Percentiles rank a stretch among this genome's conserved stretches.
These are phyloP conservation scores for Sordariomycetes sp. DNA, from an alignment of 2,329 filamentous ascomycete genomes.

Conservation along the genomic window DNA sequence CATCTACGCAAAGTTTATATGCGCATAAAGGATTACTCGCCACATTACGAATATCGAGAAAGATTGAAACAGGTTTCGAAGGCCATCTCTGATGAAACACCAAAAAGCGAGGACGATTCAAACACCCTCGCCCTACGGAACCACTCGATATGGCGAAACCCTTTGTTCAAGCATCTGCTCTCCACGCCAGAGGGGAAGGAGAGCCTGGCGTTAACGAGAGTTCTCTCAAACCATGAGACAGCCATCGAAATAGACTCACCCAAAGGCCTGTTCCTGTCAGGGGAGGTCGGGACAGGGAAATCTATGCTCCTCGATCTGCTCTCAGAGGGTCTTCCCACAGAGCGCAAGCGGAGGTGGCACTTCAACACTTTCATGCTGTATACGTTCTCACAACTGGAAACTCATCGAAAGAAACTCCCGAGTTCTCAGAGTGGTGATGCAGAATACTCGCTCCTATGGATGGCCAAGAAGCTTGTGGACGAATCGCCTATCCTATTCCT, in stretches of 20 bases:
- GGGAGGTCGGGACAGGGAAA: constrained; percentile 76
- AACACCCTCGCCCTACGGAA: constrained; percentile 35
- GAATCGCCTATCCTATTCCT: constrained; percentile 70
- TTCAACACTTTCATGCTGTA: constrained; percentile 85
- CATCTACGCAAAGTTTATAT: constrained; percentile 72
- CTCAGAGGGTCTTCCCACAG: constrained; percentile 66
- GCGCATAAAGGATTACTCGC: constrained; percentile 69
- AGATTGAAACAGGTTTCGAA: constrained; percentile 50
- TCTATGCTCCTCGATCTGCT: constrained; percentile 78
- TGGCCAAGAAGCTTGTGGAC: constrained; percentile 68
- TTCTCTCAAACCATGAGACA: constrained; percentile 62
- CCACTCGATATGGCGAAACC: constrained; percentile 50
- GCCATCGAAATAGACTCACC: constrained; percentile 66
- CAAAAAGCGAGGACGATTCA: constrained; percentile 17
- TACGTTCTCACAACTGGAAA: constrained; percentile 62
- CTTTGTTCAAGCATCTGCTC: constrained; percentile 51
- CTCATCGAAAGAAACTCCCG: constrained; percentile 37
- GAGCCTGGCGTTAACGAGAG: constrained; percentile 55
- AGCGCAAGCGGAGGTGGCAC: constrained; percentile 67
- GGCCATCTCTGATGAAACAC: constrained; percentile 2
- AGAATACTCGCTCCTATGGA: constrained; percentile 61
- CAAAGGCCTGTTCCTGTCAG: constrained; percentile 66
- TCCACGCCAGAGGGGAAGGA: constrained; percentile 44
- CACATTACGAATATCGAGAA: constrained; percentile 58
- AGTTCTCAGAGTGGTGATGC: neutral